Evolutionary conservation across 495 filamentous ascomycete species (phyloP).

Genomic region (Penicillium odoratum): DNA sequence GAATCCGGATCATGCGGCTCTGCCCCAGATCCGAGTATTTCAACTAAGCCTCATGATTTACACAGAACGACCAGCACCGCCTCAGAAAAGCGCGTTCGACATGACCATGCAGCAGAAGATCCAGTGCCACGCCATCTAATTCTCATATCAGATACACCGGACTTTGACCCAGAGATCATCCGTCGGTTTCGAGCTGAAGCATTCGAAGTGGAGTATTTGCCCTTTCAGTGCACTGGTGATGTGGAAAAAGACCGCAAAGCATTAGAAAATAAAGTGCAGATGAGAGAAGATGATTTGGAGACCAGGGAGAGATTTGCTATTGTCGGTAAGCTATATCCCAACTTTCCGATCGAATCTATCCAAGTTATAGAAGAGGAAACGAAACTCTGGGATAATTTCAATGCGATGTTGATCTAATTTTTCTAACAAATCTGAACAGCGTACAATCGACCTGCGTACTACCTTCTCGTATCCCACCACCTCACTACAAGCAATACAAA

Average conservation of each 20-base stretch:
- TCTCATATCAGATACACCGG: conserved; percentile 57
- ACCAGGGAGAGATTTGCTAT: conserved; percentile 49
- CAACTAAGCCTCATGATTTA: conserved; percentile 13
- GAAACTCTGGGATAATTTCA: background rate
- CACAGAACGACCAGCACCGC: conserved; percentile 17
- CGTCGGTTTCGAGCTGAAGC: conserved; percentile 63
- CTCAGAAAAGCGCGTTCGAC: conserved; percentile 16
- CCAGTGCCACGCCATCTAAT: conserved; percentile 44
- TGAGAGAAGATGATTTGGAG: conserved; percentile 46
- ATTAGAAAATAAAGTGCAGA: conserved; percentile 45
- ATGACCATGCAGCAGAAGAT: conserved; percentile 15
- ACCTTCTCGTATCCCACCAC: conserved; percentile 52
- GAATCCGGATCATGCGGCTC: background rate
- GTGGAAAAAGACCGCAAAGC: conserved; percentile 31
- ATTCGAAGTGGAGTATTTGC: conserved; percentile 61
- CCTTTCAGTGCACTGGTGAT: conserved; percentile 50
- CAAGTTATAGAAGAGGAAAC: background rate
- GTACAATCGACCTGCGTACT: conserved; percentile 58
- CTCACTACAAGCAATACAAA: conserved; percentile 42
- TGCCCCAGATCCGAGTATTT: background rate
- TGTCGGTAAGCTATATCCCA: conserved; percentile 34
- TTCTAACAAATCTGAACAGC: conserved; percentile 28
- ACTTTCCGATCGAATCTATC: background rate
- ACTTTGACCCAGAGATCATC: conserved; percentile 56
- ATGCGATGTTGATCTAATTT: background rate